Conservation (phyloP, 2,329 filamentous ascomycete species). For the Dothideomycetidae sp. region DNA sequence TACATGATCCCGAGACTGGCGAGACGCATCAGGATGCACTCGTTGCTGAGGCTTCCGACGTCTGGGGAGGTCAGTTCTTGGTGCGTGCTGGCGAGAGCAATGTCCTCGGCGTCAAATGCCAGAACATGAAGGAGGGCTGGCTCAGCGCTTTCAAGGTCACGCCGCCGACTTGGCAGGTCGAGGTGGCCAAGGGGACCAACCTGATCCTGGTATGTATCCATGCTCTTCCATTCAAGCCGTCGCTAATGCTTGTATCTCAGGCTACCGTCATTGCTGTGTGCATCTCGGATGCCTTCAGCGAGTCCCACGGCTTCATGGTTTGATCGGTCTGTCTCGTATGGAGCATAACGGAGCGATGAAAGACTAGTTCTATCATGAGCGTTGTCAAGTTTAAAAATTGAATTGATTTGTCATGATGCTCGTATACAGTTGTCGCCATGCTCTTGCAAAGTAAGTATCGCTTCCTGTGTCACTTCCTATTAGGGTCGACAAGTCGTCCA, state of each 20-base stretch:
- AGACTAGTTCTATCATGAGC: no score
- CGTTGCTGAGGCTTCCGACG: background rate
- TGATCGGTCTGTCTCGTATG: no score
- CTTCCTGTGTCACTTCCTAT: no score
- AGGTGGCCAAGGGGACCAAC: background rate
- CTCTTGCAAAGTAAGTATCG: no score
- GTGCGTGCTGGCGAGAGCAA: background rate
- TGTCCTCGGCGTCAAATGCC: background rate
- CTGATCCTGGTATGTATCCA: no score
- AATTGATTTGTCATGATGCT: no score
- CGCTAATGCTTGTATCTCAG: no score
- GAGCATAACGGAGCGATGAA: no score
- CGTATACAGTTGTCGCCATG: no score
- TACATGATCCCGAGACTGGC: background rate
- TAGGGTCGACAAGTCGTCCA: constrained; percentile 50
- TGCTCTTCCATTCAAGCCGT: no score
- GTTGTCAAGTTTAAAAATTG: no score
- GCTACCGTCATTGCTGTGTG: background rate
- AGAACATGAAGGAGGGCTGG: background rate
- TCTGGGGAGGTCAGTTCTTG: background rate
- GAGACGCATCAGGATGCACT: background rate
- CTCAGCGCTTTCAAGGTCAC: background rate
- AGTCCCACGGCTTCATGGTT: background rate
- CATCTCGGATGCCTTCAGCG: background rate
- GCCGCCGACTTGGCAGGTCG: background rate